A percentile compares a stretch with the other conserved stretches of the same genome.
Evolutionary conservation across 495 filamentous ascomycete genomes (phyloP).

Genomic region (Collariella sp.): DNA sequence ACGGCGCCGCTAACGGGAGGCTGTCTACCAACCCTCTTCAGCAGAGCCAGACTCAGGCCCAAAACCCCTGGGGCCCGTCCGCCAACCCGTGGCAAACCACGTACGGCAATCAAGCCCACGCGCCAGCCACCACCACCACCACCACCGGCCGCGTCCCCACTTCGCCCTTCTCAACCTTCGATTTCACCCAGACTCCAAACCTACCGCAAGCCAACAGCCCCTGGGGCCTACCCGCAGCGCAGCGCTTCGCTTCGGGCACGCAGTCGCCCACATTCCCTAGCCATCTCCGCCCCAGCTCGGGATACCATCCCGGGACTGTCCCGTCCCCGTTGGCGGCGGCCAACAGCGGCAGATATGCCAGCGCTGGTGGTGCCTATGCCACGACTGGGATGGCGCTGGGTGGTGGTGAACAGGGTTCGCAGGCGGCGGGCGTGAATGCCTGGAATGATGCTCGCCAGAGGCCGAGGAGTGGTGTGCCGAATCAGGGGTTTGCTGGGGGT

Average conservation of each 20-base stretch:
- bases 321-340: background rate
- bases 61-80: conserved; percentile 5
- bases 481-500: background rate
- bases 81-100: conserved; percentile 1
- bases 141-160: background rate
- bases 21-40: background rate
- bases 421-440: conserved; percentile 2
- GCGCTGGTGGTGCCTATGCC: background rate
- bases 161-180: conserved; percentile 18
- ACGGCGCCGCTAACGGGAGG: background rate
- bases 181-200: conserved; percentile 18
- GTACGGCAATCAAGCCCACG: background rate
- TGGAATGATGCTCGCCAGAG: conserved; percentile 13
- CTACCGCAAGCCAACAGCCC: conserved; percentile 25
- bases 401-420: conserved; percentile 6
- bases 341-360: background rate
- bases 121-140: background rate
- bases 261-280: background rate
- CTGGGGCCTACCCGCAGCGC: conserved; percentile 18
- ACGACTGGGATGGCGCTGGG: background rate
- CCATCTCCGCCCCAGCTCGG: background rate
- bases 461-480: background rate
- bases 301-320: background rate
- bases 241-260: background rate
- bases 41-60: background rate